Evolutionary conservation across 495 filamentous ascomycete species (phyloP).

Genomic region (Darksidea phi): DNA sequence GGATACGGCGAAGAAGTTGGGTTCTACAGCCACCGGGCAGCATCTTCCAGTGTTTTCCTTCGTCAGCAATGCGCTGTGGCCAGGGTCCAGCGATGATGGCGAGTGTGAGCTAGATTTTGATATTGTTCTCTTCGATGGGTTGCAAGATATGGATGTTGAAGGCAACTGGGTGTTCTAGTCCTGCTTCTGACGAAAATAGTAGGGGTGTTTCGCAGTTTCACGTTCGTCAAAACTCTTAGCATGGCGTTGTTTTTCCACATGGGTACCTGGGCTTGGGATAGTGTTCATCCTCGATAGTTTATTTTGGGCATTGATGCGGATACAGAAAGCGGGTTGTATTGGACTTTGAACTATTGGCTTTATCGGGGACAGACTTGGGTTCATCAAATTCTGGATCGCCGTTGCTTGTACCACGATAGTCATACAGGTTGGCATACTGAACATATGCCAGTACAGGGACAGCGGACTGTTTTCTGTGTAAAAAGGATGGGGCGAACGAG

Average conservation of each 20-base stretch:
- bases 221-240: neutral
- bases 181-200: neutral
- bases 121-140: constrained; percentile 28
- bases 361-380: no score
- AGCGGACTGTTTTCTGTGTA: no score
- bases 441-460: no score
- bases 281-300: no score
- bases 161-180: constrained; percentile 34
- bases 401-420: no score
- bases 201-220: neutral
- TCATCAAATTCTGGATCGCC: no score
- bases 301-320: no score
- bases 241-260: neutral
- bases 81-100: neutral
- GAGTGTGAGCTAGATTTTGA: constrained; percentile 25
- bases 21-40: constrained; percentile 4
- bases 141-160: constrained; percentile 26
- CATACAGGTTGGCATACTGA: no score
- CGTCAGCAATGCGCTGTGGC: constrained; percentile 30
- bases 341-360: no score
- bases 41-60: constrained; percentile 31
- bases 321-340: no score
- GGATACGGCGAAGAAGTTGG: constrained; percentile 18
- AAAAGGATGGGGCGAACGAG: no score
- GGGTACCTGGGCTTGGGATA: no score